Percentiles rank a stretch among this genome's conserved stretches.
These are phyloP conservation scores for Mrakia gelida DNA, from an alignment of 768 basidiomycete genomes.

Conservation along the genomic window DNA sequence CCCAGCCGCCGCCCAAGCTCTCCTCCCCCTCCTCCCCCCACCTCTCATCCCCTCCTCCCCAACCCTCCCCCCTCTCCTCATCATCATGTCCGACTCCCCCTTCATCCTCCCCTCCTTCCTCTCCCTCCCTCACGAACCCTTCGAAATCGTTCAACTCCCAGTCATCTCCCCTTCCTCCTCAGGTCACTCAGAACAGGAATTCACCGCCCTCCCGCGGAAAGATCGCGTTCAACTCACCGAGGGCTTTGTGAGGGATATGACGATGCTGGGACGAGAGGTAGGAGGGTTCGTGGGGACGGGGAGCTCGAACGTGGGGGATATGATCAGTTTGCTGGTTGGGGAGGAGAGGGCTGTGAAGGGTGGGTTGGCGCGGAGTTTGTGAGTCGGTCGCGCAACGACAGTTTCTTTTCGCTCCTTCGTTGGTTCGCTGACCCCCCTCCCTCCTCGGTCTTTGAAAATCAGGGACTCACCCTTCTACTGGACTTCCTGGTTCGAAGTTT, in stretches of 20 bases:
- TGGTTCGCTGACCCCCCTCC: too few species aligned
- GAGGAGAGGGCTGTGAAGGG: not conserved
- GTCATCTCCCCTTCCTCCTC: not conserved
- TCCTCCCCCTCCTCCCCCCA: not conserved
- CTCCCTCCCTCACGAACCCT: not conserved
- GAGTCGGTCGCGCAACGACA: not conserved
- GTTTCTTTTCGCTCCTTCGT: not conserved
- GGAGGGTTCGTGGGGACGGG: constrained; percentile 8
- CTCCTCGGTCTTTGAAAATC: too few species aligned
- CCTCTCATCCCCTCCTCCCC: not conserved
- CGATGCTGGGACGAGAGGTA: not conserved
- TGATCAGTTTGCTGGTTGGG: not conserved
- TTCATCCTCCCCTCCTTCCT: constrained; percentile 12
- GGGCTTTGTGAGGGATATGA: constrained; percentile 10
- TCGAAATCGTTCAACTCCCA: constrained; percentile 13
- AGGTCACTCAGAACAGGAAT: not conserved
- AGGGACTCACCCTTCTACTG: constrained; percentile 5
- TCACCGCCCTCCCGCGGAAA: not conserved
- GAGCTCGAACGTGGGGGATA: not conserved
- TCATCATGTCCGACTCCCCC: constrained; percentile 13
- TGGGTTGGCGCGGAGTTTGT: not conserved
- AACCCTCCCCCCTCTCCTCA: not conserved
- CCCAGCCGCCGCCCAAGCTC: not conserved
- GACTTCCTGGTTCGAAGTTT: constrained; percentile 10
- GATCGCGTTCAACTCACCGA: not conserved